These are phyloP conservation scores for Stephanodiscus triporus DNA, from an alignment of 108 stramenopile species.

Conservation along the genomic window DNA sequence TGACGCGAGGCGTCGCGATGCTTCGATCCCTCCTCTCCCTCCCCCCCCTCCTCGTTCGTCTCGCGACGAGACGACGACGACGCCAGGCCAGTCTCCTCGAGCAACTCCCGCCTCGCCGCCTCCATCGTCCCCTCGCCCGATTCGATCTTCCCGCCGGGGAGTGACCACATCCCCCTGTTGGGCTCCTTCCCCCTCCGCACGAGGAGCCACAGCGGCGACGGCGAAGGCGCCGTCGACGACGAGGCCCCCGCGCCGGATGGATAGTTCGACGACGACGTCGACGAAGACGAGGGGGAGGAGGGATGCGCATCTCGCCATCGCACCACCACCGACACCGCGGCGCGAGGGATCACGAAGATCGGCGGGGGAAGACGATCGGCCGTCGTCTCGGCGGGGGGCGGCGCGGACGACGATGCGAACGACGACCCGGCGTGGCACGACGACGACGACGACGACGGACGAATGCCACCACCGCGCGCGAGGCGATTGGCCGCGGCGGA, in stretches of 20 bases:
- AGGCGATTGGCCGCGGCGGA: no score
- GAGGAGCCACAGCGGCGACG: conserved; percentile 45
- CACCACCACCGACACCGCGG: conserved; percentile 68
- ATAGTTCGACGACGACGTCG: background rate
- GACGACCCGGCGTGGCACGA: background rate
- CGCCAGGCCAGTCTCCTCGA: conserved; percentile 63
- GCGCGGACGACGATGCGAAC: no score
- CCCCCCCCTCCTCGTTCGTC: no score
- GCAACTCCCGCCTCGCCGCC: conserved; percentile 61
- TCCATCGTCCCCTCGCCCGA: conserved; percentile 58
- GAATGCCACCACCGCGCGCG: no score
- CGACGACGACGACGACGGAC: no score
- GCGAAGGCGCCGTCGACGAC: background rate
- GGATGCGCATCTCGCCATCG: conserved; percentile 33
- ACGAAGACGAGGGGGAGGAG: background rate
- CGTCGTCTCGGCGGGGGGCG: background rate
- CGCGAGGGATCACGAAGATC: conserved; percentile 42
- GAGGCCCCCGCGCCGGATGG: background rate
- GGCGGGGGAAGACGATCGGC: background rate
- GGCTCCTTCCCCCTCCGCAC: conserved; percentile 73
- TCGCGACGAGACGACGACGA: background rate
- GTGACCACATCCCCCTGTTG: conserved; percentile 67
- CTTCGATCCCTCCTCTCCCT: no score
- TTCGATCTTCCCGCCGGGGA: conserved; percentile 76
- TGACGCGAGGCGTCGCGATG: no score